Evolutionary conservation across 805 yeast species (phyloP), one percentile per base, ranked within the genome.

Genomic region (Yarrowia divulgata): DNA sequence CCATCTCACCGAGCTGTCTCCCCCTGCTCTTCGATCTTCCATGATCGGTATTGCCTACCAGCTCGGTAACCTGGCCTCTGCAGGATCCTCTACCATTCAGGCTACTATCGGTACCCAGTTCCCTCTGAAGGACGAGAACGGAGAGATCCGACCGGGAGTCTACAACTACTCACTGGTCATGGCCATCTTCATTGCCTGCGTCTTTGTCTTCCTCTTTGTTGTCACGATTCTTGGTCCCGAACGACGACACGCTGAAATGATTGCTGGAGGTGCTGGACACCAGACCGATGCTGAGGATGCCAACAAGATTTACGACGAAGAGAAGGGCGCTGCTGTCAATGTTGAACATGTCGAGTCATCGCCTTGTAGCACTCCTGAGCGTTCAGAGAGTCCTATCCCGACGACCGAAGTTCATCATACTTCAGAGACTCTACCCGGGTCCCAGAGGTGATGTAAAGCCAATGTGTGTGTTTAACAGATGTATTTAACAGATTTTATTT

Each of bases 11-110:
- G 93, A 89, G 77, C 80, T 89, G 64, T 84, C 90, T 14, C 89
- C 87, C 69, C 88, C 90, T 18, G 85, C 85, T 48, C 85, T 85
- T 76, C 81, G 90, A 74, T 82, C 91, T 0, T 82, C 88, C 72
- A 82, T 87, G 62, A 83, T 84, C 68, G 90, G 92, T 68, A 77
- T 87, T 39, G 82, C 86, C 10, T 89, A 89, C 75, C 93, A 89
- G 78, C 82, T 89, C 70, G 93, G 93, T 80, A 89, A 89, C 76
- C 82, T 89, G 74, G 90, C 88, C 0, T 85, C 90, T 6, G 84
- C 90, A 16, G 92, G 91, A 0, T 85, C 90, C 2, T 84, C 89
- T 19, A 89, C 93, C 8, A 89, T 89, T 71, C 91, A 89, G 77
- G 80, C 91, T 1, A 80, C 82, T 18, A 78, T 87, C 57, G 89